These are phyloP conservation scores for Rhizopus delemar DNA, from an alignment of 371 early-diverging fungal species.

Conservation along the genomic window DNA sequence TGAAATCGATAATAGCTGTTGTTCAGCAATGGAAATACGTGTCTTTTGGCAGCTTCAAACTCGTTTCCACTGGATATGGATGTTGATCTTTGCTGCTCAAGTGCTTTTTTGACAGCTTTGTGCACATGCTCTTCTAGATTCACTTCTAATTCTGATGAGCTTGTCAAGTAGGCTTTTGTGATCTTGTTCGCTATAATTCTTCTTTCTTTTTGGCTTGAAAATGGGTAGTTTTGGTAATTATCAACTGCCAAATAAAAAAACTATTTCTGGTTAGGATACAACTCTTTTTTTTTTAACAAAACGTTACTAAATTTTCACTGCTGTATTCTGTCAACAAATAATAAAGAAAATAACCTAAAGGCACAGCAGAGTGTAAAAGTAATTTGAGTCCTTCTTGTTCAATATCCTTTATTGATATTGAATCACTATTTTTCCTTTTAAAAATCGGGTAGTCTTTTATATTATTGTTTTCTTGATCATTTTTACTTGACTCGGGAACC, in stretches of 20 bases:
- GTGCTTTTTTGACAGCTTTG: constrained; percentile 23
- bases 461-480: too few relatives aligned
- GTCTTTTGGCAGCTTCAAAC: constrained; percentile 44
- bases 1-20: constrained; percentile 40
- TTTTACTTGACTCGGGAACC: too few relatives aligned
- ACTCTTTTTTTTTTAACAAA: not conserved
- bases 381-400: constrained; percentile 42
- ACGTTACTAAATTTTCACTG: constrained; percentile 49
- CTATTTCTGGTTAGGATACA: constrained; percentile 8
- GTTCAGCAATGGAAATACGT: constrained; percentile 44
- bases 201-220: constrained; percentile 28
- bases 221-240: constrained; percentile 41
- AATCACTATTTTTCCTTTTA: constrained; percentile 34
- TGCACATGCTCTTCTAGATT: constrained; percentile 50
- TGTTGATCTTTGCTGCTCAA: constrained; percentile 6
- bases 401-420: constrained; percentile 46
- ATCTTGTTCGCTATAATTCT: constrained; percentile 40
- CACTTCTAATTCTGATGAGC: constrained; percentile 43
- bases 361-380: constrained; percentile 40
- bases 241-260: constrained; percentile 56
- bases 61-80: constrained; percentile 14
- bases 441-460: constrained; percentile 44
- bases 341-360: constrained; percentile 52
- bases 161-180: constrained; percentile 39
- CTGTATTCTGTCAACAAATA: constrained; percentile 48